Evolutionary conservation across 2,329 filamentous ascomycete species (phyloP), one percentile per base, ranked within the genome.

Genomic region (Aspergillus sp.): DNA sequence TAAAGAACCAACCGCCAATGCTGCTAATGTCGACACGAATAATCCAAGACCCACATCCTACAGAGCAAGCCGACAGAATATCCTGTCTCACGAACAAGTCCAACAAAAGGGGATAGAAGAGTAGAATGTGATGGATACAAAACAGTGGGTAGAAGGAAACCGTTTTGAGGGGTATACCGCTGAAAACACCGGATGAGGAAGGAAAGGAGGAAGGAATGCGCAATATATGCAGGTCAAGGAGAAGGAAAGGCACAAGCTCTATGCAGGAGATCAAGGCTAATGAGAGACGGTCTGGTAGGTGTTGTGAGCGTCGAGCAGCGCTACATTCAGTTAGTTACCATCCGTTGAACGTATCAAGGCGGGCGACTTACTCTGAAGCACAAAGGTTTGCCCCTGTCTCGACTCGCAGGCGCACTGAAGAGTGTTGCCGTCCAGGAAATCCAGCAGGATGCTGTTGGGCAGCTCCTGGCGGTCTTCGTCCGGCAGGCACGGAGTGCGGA

Each of bases 391-490:
- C 49, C 82, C 81, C 66, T 81, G 78, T 59, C 78, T 77, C 58
- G 85, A 85, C 70, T 86, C 84, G 67, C 84, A 86, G 43, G 87
- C 87, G 70, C 84, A 86, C 71, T 89, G 87, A 55, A 90, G 76
- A 8, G 84, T 85, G 39, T 83, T 83, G 21, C 86, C 86, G 66
- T 88, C 85, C 23, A 81, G 72, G 62, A 89, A 85, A 66, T 89
- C 86, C 36, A 89, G 78, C 28, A 89, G 73, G 39, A 90, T 85
- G 63, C 92, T 97, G 78, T 97, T 91, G 2, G 94, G 92, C 55
- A 99, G 82, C 79, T 99, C 95, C 78, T 97, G 91, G 67, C 91
- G 83, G 72, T 98, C 95, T 61, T 96, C 89, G 74, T 98, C 94
- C 0, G 95, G 95, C 15, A 91, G 83, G 68, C 89, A 91, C 0